Conservation (phyloP, 2,329 filamentous ascomycete genomes). For the Cadophora malorum region DNA sequence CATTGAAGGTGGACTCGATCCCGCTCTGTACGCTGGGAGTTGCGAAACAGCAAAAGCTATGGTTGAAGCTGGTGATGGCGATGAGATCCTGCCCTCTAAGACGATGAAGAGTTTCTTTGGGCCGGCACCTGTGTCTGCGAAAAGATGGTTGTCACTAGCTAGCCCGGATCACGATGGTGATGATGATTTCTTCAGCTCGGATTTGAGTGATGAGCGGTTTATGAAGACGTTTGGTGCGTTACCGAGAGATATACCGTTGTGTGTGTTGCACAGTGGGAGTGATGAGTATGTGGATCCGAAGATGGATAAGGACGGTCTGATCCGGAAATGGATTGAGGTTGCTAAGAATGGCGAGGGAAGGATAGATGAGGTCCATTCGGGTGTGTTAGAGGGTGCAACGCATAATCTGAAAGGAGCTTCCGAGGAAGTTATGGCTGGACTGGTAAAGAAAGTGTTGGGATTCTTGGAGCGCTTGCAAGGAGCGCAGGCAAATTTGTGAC, state of each 20-base stretch:
- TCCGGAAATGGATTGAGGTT: constrained; percentile 55
- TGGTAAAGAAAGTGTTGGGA: constrained; percentile 56
- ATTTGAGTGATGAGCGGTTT: constrained; percentile 60
- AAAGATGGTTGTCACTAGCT: constrained; percentile 63
- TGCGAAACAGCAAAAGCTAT: constrained; percentile 50
- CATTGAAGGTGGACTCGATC: constrained; percentile 48
- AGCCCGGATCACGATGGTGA: constrained; percentile 60
- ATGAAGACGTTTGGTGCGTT: constrained; percentile 62
- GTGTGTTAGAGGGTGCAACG: constrained; percentile 55
- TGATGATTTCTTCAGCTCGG: constrained; percentile 73
- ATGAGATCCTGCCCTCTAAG: constrained; percentile 51
- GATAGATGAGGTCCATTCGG: constrained; percentile 56
- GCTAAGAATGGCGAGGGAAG: constrained; percentile 51
- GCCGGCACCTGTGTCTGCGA: constrained; percentile 57
- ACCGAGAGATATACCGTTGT: constrained; percentile 49
- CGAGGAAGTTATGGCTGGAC: constrained; percentile 53
- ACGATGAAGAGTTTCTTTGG: constrained; percentile 40
- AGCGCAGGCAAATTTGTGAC: constrained; percentile 1
- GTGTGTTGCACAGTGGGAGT: constrained; percentile 55
- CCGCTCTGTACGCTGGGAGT: constrained; percentile 45
- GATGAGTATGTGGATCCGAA: constrained; percentile 57
- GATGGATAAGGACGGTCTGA: constrained; percentile 55
- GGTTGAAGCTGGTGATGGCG: constrained; percentile 50
- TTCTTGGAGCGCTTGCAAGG: constrained; percentile 50
- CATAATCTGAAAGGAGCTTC: constrained; percentile 58